A percentile compares a stretch with the other conserved stretches of the same genome.
phyloP scores from a whole-genome alignment of 441 rosid species.

The Bocquillonia castaneifolia region DNA sequence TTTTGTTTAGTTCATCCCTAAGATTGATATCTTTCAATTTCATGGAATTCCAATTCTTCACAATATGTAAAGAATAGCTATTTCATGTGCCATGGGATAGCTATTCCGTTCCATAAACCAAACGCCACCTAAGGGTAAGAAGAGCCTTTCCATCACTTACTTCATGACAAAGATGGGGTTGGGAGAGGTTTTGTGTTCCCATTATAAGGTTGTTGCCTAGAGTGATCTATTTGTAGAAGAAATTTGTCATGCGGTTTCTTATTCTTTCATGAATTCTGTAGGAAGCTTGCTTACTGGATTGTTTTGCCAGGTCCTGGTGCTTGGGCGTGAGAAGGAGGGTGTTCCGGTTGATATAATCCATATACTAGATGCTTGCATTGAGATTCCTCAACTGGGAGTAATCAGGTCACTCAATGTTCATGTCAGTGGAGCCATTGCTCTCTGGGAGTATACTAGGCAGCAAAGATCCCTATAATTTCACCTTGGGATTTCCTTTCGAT shows the following conservation, averaged over 20 bases:
- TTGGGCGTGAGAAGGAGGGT: slow-evolving; percentile 94
- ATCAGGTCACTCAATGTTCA: slow-evolving; percentile 94
- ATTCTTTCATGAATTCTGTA: neutral
- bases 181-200: neutral
- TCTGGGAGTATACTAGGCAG: slow-evolving; percentile 96
- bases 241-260: neutral
- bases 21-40: too few species aligned
- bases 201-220: neutral
- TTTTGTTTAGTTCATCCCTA: too few species aligned
- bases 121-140: neutral
- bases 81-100: too few species aligned
- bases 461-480: slow-evolving; percentile 53
- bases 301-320: slow-evolving; percentile 70
- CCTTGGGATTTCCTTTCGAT: neutral
- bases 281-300: slow-evolving; percentile 11
- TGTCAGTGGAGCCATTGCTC: slow-evolving; percentile 94
- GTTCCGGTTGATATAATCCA: slow-evolving; percentile 92
- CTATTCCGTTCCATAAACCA: too few species aligned
- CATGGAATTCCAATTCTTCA: too few species aligned
- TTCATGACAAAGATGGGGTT: neutral
- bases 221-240: neutral
- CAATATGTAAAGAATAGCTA: too few species aligned
- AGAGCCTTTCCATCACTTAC: neutral
- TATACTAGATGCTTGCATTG: slow-evolving; percentile 78
- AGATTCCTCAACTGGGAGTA: slow-evolving; percentile 95